Percentiles rank a stretch among this genome's conserved stretches.
Conservation (phyloP, 768 basidiomycete species). For the Russula foetens region DNA sequence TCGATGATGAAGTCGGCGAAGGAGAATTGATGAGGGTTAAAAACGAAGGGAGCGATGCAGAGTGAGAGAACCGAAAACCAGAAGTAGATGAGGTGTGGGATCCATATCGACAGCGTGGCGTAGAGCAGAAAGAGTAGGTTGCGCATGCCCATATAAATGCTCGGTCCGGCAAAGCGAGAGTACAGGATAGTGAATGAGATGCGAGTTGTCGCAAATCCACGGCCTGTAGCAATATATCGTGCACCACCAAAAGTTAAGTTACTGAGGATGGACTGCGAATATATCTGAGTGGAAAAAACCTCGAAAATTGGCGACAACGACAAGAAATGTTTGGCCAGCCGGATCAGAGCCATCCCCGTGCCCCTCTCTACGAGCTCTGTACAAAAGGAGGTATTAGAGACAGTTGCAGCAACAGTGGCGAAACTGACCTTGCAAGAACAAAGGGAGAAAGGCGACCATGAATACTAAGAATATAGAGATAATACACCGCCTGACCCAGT, state of each 20-base stretch:
- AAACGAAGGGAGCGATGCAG: slow-evolving; percentile 94
- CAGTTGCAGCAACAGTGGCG: not conserved
- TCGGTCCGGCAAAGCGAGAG: slow-evolving; percentile 98
- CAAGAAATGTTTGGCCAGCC: slow-evolving; percentile 93
- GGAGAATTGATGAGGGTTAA: slow-evolving; percentile 99
- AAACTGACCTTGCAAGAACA: slow-evolving; percentile 85
- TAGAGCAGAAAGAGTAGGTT: slow-evolving; percentile 88
- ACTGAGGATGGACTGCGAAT: slow-evolving; percentile 93
- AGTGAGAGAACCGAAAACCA: slow-evolving; percentile 95
- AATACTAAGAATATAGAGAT: slow-evolving; percentile 98
- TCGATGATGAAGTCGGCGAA: slow-evolving; percentile 97
- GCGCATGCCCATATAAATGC: slow-evolving; percentile 97
- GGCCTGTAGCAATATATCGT: slow-evolving; percentile 97
- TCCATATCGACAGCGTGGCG: slow-evolving; percentile 86
- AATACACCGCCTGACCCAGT: slow-evolving; percentile 97
- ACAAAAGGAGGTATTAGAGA: not conserved
- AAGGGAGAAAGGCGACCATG: slow-evolving; percentile 92
- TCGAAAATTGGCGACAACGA: slow-evolving; percentile 97
- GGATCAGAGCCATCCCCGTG: slow-evolving; percentile 88
- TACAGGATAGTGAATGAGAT: slow-evolving; percentile 96
- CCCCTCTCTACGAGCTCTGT: slow-evolving; percentile 93
- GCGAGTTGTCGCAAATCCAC: slow-evolving; percentile 96
- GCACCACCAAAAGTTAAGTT: slow-evolving; percentile 98
- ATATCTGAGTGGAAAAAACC: slow-evolving; percentile 98
- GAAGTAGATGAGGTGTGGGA: slow-evolving; percentile 95